Percentiles rank a stretch among this genome's conserved stretches.
Evolutionary conservation across 2,329 filamentous ascomycete genomes (phyloP).

Genomic region (Neonectria coccinea): DNA sequence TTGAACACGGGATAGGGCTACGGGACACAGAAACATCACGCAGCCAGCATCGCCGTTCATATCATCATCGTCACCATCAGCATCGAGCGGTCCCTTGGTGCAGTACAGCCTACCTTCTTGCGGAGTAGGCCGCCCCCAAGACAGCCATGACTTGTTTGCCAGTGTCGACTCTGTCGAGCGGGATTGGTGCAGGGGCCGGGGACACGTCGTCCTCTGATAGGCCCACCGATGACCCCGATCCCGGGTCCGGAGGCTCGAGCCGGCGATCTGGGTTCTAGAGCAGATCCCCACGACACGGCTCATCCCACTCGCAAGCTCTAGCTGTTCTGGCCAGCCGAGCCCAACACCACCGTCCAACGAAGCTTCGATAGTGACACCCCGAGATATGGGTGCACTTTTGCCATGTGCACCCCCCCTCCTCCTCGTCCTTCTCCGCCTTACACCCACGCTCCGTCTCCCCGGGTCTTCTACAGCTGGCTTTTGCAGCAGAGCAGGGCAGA

Average conservation of each 20-base stretch:
- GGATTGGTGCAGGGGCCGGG: constrained; percentile 18
- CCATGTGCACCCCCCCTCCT: constrained; percentile 4
- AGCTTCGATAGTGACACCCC: constrained; percentile 23
- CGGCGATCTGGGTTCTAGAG: constrained; percentile 42
- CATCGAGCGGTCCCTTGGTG: constrained; percentile 15
- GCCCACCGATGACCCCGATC: constrained; percentile 38
- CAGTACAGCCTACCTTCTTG: constrained; percentile 1
- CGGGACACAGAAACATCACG: not conserved
- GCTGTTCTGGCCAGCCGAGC: not conserved
- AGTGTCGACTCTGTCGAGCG: not conserved
- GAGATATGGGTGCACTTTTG: not conserved
- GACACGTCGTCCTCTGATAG: constrained; percentile 14
- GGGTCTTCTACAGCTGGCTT: not conserved
- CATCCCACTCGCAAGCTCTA: not conserved
- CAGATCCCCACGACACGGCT: constrained; percentile 11
- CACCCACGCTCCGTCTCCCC: not conserved
- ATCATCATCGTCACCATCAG: not conserved
- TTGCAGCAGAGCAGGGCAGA: not conserved
- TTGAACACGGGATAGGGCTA: not conserved
- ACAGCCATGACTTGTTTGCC: not conserved
- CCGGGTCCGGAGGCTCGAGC: constrained; percentile 31
- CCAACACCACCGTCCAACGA: constrained; percentile 5
- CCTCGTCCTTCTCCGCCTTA: not conserved
- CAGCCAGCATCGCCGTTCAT: not conserved
- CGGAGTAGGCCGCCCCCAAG: constrained; percentile 6